Conservation (phyloP, 108 stramenopile genomes). For the Chaetoceros muelleri region DNA sequence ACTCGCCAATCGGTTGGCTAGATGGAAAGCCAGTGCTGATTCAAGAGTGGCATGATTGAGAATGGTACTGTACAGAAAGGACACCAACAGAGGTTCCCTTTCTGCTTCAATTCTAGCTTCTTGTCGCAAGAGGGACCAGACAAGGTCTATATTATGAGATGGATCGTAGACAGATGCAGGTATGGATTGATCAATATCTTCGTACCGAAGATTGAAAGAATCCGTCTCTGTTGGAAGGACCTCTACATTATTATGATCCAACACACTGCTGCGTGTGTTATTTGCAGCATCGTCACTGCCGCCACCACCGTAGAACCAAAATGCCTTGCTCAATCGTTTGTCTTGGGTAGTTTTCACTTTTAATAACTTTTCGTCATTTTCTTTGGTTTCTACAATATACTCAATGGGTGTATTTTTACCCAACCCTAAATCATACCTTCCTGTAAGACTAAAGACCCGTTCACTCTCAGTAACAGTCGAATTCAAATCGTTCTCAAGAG, state of each 20-base stretch:
- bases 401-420: not conserved
- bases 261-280: too few species aligned
- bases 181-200: constrained; percentile 48
- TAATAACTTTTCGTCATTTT: not conserved
- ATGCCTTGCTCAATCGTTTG: not conserved
- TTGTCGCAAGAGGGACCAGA: constrained; percentile 61
- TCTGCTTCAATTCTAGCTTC: constrained; percentile 59
- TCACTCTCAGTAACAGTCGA: too few species aligned
- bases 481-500: too few species aligned
- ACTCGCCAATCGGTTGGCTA: constrained; percentile 63
- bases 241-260: not conserved
- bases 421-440: not conserved
- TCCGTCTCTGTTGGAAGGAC: not conserved
- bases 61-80: constrained; percentile 74
- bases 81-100: constrained; percentile 73
- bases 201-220: not conserved
- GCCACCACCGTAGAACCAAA: not conserved
- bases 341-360: not conserved
- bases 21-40: constrained; percentile 65
- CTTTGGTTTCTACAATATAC: not conserved
- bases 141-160: constrained; percentile 25
- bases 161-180: constrained; percentile 40
- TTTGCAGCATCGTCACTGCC: not conserved
- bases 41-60: constrained; percentile 76
- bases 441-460: too few species aligned